These are phyloP conservation scores for Pleurotus ostreatus DNA, from an alignment of 768 basidiomycete genomes.

Conservation along the genomic window DNA sequence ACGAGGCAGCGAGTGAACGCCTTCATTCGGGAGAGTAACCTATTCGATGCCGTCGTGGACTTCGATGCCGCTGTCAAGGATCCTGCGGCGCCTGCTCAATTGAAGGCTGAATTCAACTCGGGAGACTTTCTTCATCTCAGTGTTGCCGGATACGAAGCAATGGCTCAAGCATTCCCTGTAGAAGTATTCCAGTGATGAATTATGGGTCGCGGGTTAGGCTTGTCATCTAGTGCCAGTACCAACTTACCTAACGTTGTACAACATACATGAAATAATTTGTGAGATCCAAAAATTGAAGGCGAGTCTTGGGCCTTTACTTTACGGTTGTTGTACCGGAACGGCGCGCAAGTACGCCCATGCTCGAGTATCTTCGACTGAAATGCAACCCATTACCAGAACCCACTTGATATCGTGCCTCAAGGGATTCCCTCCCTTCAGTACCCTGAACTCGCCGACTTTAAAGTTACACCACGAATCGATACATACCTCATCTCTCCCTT, in stretches of 20 bases:
- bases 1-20: constrained; percentile 38
- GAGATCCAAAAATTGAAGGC: too few species aligned
- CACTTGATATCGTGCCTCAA: background rate
- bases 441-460: too few species aligned
- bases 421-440: background rate
- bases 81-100: constrained; percentile 30
- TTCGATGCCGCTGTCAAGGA: constrained; percentile 40
- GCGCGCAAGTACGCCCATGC: background rate
- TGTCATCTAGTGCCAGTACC: too few species aligned
- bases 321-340: background rate
- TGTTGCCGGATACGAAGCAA: constrained; percentile 37
- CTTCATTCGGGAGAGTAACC: constrained; percentile 36
- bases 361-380: background rate
- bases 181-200: constrained; percentile 26
- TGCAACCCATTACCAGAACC: background rate
- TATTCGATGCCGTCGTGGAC: constrained; percentile 44
- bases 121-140: constrained; percentile 48
- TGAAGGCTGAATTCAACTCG: constrained; percentile 33
- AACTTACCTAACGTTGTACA: too few species aligned
- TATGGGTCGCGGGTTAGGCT: too few species aligned
- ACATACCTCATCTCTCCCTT: background rate
- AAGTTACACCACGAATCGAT: background rate
- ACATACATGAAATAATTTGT: too few species aligned
- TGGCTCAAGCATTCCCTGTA: constrained; percentile 39
- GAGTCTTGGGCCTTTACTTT: too few species aligned